A percentile compares a stretch with the other conserved stretches of the same genome.
Evolutionary conservation across 129 eudicot genomes (phyloP).

Genomic region (Arctium minus): DNA sequence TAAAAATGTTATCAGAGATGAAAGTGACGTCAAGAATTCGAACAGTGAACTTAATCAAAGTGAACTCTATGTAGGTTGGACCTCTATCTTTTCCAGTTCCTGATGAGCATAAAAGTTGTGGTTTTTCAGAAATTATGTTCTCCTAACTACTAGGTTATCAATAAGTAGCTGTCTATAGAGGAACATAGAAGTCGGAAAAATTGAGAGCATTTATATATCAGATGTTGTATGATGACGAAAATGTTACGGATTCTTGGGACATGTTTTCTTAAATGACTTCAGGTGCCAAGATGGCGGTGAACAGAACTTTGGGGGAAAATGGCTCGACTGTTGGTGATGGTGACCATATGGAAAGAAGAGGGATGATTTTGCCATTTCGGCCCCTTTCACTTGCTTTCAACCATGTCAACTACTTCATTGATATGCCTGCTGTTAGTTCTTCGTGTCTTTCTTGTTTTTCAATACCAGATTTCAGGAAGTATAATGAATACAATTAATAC

Average conservation of each 20-base stretch:
- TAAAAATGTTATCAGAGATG: slow-evolving; percentile 39
- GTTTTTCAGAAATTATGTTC: background rate
- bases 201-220: background rate
- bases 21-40: slow-evolving; percentile 22
- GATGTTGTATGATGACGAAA: background rate
- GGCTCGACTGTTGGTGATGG: slow-evolving; percentile 11
- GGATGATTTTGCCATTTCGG: slow-evolving; percentile 84
- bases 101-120: background rate
- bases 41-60: slow-evolving; percentile 7
- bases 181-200: background rate
- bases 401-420: slow-evolving; percentile 74
- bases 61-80: slow-evolving; percentile 19
- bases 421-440: slow-evolving; percentile 77
- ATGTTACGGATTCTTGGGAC: background rate
- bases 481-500: background rate
- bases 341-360: slow-evolving; percentile 36
- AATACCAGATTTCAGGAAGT: background rate
- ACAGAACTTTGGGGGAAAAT: background rate
- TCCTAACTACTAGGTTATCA: background rate
- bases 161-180: background rate
- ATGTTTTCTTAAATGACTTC: slow-evolving; percentile 12
- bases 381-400: slow-evolving; percentile 78
- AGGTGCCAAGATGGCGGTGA: slow-evolving; percentile 34
- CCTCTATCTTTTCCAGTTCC: slow-evolving; percentile 1
- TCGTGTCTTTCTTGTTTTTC: background rate